A percentile compares a stretch with the other conserved stretches of the same genome.
Evolutionary conservation across 345 rosid genomes (phyloP).

Genomic region (Turnera subulata): DNA sequence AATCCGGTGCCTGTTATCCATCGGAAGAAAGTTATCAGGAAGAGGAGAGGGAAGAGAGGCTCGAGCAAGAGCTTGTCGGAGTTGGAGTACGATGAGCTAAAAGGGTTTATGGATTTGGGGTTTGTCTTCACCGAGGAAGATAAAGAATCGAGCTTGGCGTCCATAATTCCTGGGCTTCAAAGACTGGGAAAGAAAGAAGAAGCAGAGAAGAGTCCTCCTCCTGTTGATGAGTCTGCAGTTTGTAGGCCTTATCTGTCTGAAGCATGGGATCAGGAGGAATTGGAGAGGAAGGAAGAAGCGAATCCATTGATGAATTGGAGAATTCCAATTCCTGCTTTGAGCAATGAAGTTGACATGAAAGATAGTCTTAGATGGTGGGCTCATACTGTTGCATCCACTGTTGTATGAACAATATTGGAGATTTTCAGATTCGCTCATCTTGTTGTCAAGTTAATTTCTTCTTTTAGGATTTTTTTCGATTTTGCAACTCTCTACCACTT

Average conservation of each 20-base stretch:
- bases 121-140: slow-evolving; percentile 81
- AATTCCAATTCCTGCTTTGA: slow-evolving; percentile 53
- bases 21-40: slow-evolving; percentile 2
- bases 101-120: slow-evolving; percentile 91
- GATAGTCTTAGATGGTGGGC: slow-evolving; percentile 69
- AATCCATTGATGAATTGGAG: slow-evolving; percentile 54
- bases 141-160: slow-evolving; percentile 56
- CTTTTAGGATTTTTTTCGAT: not conserved
- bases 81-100: slow-evolving; percentile 70
- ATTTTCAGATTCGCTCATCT: not conserved
- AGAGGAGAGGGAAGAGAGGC: slow-evolving; percentile 27
- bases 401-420: slow-evolving; percentile 36
- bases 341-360: slow-evolving; percentile 56
- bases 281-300: slow-evolving; percentile 33
- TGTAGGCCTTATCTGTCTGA: slow-evolving; percentile 78
- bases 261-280: slow-evolving; percentile 56
- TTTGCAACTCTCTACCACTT: not conserved
- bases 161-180: slow-evolving; percentile 71
- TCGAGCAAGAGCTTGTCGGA: slow-evolving; percentile 57
- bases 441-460: not conserved
- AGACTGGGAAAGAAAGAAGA: slow-evolving; percentile 39
- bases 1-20: too few species aligned
- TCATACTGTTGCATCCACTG: slow-evolving; percentile 63
- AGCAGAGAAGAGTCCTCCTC: slow-evolving; percentile 18
- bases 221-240: slow-evolving; percentile 18